phyloP scores from a whole-genome alignment of 192 early-diverging fungal species.

The Piromyces finnis region DNA sequence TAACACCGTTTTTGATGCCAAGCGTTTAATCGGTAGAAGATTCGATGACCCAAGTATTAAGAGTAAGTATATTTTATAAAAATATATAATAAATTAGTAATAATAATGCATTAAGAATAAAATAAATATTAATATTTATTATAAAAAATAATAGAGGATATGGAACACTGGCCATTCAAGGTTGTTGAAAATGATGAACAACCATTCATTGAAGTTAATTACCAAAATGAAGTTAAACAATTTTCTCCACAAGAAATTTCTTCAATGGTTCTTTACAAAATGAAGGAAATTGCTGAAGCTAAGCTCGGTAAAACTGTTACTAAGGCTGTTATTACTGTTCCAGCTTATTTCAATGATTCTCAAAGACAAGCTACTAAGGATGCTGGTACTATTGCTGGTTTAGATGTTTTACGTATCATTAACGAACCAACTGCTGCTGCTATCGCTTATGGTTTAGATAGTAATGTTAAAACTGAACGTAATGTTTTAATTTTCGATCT shows the following conservation, averaged over 20 bases:
- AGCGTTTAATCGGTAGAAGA: conserved; percentile 75
- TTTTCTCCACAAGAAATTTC: conserved; percentile 72
- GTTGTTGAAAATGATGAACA: conserved; percentile 36
- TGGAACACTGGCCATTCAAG: conserved; percentile 71
- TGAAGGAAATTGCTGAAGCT: conserved; percentile 66
- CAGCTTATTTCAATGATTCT: conserved; percentile 77
- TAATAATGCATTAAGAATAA: too few relatives aligned
- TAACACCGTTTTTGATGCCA: conserved; percentile 82
- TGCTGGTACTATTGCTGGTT: conserved; percentile 68
- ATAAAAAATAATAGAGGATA: conserved; percentile 17
- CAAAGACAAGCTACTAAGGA: conserved; percentile 87
- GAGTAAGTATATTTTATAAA: too few relatives aligned
- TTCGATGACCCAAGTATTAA: conserved; percentile 71
- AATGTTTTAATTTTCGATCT: conserved; percentile 65
- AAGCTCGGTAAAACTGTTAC: conserved; percentile 49
- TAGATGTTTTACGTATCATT: conserved; percentile 75
- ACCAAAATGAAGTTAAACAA: conserved; percentile 61
- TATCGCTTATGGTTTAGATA: conserved; percentile 67
- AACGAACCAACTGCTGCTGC: conserved; percentile 85
- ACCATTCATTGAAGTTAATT: conserved; percentile 63
- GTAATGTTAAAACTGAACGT: conserved; percentile 50
- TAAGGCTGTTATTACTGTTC: conserved; percentile 45
- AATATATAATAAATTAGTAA: too few relatives aligned
- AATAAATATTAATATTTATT: too few relatives aligned
- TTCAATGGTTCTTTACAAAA: conserved; percentile 56